Base-by-base conservation (phyloP, 2,329 filamentous ascomycete genomes). In the Epichloe amarillans region DNA sequence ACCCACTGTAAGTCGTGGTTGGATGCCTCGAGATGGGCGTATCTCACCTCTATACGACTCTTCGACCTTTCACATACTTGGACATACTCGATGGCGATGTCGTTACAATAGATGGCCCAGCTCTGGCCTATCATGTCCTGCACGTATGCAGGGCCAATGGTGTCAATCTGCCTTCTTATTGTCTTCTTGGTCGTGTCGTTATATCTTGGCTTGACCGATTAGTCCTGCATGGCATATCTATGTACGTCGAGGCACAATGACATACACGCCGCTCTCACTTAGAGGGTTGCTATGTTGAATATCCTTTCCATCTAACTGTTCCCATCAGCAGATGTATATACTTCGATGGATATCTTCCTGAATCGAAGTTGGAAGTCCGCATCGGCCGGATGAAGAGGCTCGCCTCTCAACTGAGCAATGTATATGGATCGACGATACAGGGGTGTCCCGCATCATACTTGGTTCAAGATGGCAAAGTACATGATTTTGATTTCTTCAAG, bases 271-370 rank as follows among this genome's bases (percentile, higher is more conserved):
- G 14, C 10, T 21, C 21, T 17, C 8, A 33, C 23, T 37, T 15
- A 10, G 19, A 36, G 14, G 14, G 14, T 38, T 33, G 11, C 23
- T 26, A 5, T 7, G 12, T 23, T 17, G 8, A 17, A 19, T 21
- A 14, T 10, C 3, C 7, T n/a, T 30, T 12, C 33, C 15, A 21
- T 47, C 37, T 52, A 44, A 53, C 49, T 41, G 2, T 23, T 8
- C 43, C 17, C 14, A 4, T 26, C 54, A 64, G 63, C 44, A 69
- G 78, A 52, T 79, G 75, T 45, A 85, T 96, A 49, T 89, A 84
- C 63, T 96, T 97, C 59, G 91, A 97, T 64, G 89, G 89, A 14
- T 83, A 80, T 51, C 73, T 97, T 1, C 91, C 91, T 0, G 52
- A 63, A 0, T 65, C 72, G 4, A 95, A 95, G 62, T 72, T 75